A percentile compares a stretch with the other conserved stretches of the same genome.
Evolutionary conservation across 768 basidiomycete species (phyloP).

Genomic region (Pluteus cervinus): DNA sequence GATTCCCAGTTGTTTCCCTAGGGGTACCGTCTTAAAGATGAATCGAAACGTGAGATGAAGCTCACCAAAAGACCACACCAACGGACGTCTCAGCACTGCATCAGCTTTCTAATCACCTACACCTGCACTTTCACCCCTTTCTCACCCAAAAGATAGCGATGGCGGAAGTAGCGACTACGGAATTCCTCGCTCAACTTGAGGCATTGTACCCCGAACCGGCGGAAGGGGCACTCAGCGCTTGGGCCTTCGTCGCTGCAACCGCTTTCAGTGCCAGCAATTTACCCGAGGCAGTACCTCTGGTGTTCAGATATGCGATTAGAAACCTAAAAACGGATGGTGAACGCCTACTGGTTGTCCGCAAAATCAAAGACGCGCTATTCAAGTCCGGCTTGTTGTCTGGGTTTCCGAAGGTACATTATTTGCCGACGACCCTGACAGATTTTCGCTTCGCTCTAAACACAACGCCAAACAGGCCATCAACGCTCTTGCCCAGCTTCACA

Average conservation of each 20-base stretch:
- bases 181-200: conserved; percentile 39
- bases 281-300: conserved; percentile 49
- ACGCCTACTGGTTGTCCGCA: conserved; percentile 38
- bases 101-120: no score
- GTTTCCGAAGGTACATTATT: conserved; percentile 50
- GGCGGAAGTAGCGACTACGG: conserved; percentile 27
- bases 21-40: no score
- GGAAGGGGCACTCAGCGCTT: conserved; percentile 32
- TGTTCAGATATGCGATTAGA: conserved; percentile 43
- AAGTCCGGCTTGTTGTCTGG: conserved; percentile 55
- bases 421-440: neutral
- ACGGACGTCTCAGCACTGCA: no score
- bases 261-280: conserved; percentile 54
- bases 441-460: neutral
- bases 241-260: conserved; percentile 55
- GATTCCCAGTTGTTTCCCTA: no score
- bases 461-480: conserved; percentile 46
- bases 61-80: no score
- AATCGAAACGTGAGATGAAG: no score
- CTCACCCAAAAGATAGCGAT: no score
- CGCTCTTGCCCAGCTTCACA: conserved; percentile 42
- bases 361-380: conserved; percentile 56
- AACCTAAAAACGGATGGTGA: conserved; percentile 34
- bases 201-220: conserved; percentile 40
- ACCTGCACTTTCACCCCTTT: no score